phyloP scores from a whole-genome alignment of 2,329 filamentous ascomycete genomes.

The Pyrenophora seminiperda region DNA sequence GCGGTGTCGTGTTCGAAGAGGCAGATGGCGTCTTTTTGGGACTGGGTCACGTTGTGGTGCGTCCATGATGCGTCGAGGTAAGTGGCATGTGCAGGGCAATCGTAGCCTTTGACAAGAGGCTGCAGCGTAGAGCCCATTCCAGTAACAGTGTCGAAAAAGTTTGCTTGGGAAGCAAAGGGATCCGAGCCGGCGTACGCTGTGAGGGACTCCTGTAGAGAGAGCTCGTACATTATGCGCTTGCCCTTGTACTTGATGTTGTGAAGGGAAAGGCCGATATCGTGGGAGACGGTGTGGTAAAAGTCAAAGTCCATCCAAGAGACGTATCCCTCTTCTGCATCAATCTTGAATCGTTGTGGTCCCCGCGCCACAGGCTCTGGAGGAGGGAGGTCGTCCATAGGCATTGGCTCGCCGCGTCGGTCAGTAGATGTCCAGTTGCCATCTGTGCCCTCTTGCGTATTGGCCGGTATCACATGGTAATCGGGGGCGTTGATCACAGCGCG shows the following conservation, averaged over 20 bases:
- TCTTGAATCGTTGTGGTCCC: slow-evolving; percentile 49
- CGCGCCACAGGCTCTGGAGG: slow-evolving; percentile 57
- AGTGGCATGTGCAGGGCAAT: slow-evolving; percentile 59
- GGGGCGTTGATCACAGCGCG: slow-evolving; percentile 51
- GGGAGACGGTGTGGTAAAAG: slow-evolving; percentile 59
- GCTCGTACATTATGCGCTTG: slow-evolving; percentile 61
- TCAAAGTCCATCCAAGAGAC: slow-evolving; percentile 59
- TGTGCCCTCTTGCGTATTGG: slow-evolving; percentile 54
- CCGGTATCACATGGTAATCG: slow-evolving; percentile 54
- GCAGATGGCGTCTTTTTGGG: slow-evolving; percentile 49
- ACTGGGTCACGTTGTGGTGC: slow-evolving; percentile 48
- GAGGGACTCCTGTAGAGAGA: slow-evolving; percentile 61
- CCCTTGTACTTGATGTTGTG: slow-evolving; percentile 61
- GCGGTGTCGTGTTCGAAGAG: slow-evolving; percentile 35
- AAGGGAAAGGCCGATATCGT: slow-evolving; percentile 57
- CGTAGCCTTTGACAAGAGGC: slow-evolving; percentile 56
- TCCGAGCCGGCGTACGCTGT: slow-evolving; percentile 60
- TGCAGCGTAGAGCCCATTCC: slow-evolving; percentile 54
- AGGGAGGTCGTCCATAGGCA: slow-evolving; percentile 58
- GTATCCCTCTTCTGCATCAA: slow-evolving; percentile 53
- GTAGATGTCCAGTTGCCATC: slow-evolving; percentile 54
- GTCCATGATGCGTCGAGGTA: slow-evolving; percentile 56
- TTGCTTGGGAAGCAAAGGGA: slow-evolving; percentile 53
- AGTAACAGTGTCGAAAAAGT: slow-evolving; percentile 57
- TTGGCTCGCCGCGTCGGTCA: slow-evolving; percentile 48